These are phyloP conservation scores for Endocalyx cinctus DNA, from an alignment of 2,329 filamentous ascomycete species.

Conservation along the genomic window DNA sequence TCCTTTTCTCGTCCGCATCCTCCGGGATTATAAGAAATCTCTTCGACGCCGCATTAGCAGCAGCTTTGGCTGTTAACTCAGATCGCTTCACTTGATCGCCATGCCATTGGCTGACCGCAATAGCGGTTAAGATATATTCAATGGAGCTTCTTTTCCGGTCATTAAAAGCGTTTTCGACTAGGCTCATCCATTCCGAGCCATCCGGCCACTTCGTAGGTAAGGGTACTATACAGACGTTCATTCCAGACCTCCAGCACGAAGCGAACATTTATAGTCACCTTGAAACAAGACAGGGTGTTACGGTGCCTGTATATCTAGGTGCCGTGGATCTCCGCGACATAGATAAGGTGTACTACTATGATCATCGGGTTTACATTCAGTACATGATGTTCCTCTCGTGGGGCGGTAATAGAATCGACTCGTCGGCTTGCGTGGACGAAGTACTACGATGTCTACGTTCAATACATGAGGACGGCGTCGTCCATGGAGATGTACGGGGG, in stretches of 20 bases:
- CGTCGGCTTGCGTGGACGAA: conserved; percentile 2
- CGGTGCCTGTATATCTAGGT: conserved; percentile 35
- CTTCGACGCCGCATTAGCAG: too few relatives aligned
- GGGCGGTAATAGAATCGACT: conserved; percentile 20
- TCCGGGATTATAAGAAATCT: too few relatives aligned
- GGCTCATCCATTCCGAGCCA: too few relatives aligned
- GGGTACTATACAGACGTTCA: conserved; percentile 29
- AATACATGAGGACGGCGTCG: conserved; percentile 22
- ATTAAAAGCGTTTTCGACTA: too few relatives aligned
- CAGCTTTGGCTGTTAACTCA: too few relatives aligned
- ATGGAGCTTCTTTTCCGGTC: too few relatives aligned
- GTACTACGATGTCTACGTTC: conserved; percentile 11
- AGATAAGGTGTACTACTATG: conserved; percentile 28
- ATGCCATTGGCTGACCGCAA: too few relatives aligned
- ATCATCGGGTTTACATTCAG: conserved; percentile 26
- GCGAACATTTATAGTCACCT: conserved; percentile 31
- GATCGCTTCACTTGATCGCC: too few relatives aligned
- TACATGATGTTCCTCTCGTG: conserved; percentile 32
- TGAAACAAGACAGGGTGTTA: conserved; percentile 26
- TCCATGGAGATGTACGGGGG: conserved; percentile 19
- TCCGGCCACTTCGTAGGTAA: conserved; percentile 39
- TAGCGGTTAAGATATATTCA: too few relatives aligned
- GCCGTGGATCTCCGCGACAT: conserved; percentile 30
- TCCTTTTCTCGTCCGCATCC: too few relatives aligned
- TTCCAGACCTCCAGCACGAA: conserved; percentile 31